A percentile compares a stretch with the other conserved stretches of the same genome.
phyloP scores from a whole-genome alignment of 768 basidiomycete species.

The Phanerochaete carnosa region DNA sequence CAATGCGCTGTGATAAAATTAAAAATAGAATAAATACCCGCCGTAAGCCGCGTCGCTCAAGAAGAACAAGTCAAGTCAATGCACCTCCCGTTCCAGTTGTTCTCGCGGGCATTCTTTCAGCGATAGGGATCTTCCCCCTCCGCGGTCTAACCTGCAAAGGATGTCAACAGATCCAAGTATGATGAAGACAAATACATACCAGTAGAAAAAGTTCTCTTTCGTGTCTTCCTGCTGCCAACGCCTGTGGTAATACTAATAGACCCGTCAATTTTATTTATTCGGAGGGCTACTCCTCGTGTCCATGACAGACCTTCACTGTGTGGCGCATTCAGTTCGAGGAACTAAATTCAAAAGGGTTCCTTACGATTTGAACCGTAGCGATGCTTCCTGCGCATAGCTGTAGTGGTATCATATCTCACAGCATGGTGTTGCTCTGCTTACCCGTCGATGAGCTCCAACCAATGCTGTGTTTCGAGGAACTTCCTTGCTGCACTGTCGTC shows the following conservation, averaged over 20 bases:
- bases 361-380: conserved; percentile 61
- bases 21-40: background rate
- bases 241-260: conserved; percentile 53
- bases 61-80: background rate
- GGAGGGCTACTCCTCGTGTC: background rate
- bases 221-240: conserved; percentile 59
- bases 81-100: conserved; percentile 56
- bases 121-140: conserved; percentile 52
- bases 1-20: conserved; percentile 37
- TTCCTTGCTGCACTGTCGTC: conserved; percentile 36
- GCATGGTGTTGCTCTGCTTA: conserved; percentile 21
- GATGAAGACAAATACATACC: conserved; percentile 30
- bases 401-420: background rate
- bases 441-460: conserved; percentile 62
- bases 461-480: conserved; percentile 56
- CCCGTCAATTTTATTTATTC: background rate
- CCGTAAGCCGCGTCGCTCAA: background rate
- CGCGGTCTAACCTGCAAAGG: conserved; percentile 53
- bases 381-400: conserved; percentile 40
- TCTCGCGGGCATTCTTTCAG: conserved; percentile 59
- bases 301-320: conserved; percentile 41
- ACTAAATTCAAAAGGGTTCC: conserved; percentile 14
- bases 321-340: background rate
- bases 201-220: conserved; percentile 63
- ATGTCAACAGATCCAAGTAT: background rate